Evolutionary conservation across 306 rosid genomes (phyloP).

Genomic region (Cicer judaicum): DNA sequence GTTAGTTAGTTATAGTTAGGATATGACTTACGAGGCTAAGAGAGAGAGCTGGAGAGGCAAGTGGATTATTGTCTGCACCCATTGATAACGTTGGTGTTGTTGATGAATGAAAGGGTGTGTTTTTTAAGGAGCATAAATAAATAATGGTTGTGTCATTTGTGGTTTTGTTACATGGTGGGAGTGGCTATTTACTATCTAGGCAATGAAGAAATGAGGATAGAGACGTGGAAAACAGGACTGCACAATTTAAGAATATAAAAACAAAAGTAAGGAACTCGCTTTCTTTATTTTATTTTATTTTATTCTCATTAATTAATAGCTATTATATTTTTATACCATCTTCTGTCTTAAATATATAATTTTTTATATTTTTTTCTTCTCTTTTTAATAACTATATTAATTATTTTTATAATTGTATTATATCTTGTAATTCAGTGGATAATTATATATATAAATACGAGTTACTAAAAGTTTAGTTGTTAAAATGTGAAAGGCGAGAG

Average conservation of each 20-base stretch:
- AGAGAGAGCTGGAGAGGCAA: conserved; percentile 92
- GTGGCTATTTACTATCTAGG: background rate
- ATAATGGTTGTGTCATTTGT: conserved; percentile 33
- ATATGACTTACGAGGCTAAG: conserved; percentile 73
- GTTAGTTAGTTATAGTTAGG: background rate
- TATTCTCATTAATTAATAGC: background rate
- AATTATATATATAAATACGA: too few species aligned
- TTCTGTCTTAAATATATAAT: too few species aligned
- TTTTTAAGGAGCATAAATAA: conserved; percentile 41
- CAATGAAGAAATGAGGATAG: conserved; percentile 13
- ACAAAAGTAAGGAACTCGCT: conserved; percentile 67
- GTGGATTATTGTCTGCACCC: conserved; percentile 88
- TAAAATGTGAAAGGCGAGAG: too few species aligned
- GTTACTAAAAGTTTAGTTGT: too few species aligned
- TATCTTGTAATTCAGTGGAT: too few species aligned
- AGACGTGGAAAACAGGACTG: conserved; percentile 35
- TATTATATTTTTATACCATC: background rate
- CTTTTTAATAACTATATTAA: too few species aligned
- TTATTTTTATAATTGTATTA: too few species aligned
- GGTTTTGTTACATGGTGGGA: conserved; percentile 17
- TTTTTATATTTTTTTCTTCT: too few species aligned
- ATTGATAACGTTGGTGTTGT: conserved; percentile 52
- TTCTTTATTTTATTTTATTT: background rate
- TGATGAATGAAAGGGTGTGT: conserved; percentile 22
- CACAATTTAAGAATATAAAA: conserved; percentile 86